These are phyloP conservation scores for Globisporangium camurandrum DNA, from an alignment of 352 stramenopile species.

Conservation along the genomic window DNA sequence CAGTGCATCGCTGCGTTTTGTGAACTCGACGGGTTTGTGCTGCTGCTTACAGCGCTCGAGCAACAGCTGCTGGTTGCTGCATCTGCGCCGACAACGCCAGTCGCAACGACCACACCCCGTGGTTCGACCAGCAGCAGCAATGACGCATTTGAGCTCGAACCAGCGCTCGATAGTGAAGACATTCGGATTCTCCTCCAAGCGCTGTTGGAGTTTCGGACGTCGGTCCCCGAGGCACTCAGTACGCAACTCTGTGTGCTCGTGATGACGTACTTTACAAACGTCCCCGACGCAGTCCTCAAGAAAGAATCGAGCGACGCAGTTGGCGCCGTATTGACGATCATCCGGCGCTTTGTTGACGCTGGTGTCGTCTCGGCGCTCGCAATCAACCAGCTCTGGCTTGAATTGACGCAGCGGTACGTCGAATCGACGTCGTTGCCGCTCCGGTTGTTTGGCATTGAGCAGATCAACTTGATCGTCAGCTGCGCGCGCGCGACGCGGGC, in stretches of 20 bases:
- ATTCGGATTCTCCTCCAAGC: constrained; percentile 74
- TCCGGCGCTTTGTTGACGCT: constrained; percentile 72
- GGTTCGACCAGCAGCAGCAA: constrained; percentile 12
- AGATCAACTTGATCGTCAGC: constrained; percentile 91
- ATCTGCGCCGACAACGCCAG: not conserved
- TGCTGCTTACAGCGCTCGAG: constrained; percentile 69
- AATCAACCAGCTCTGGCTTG: constrained; percentile 77
- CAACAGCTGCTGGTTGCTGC: constrained; percentile 34
- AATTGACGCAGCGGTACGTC: constrained; percentile 80
- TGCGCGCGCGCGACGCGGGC: constrained; percentile 71
- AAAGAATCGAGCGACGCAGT: constrained; percentile 82
- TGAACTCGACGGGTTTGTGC: constrained; percentile 69
- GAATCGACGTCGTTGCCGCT: constrained; percentile 89
- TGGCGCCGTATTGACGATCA: constrained; percentile 69
- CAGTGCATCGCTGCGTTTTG: constrained; percentile 83
- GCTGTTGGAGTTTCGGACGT: constrained; percentile 66
- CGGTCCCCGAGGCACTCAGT: constrained; percentile 54
- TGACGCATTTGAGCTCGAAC: constrained; percentile 30
- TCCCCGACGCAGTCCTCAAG: constrained; percentile 73
- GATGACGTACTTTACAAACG: constrained; percentile 78
- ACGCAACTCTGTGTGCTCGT: constrained; percentile 64
- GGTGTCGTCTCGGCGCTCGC: constrained; percentile 34
- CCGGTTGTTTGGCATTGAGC: constrained; percentile 92
- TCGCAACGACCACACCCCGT: not conserved
- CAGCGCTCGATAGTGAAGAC: constrained; percentile 71